Conservation (phyloP, 495 filamentous ascomycete genomes). For the Mytilinidion resinicola region DNA sequence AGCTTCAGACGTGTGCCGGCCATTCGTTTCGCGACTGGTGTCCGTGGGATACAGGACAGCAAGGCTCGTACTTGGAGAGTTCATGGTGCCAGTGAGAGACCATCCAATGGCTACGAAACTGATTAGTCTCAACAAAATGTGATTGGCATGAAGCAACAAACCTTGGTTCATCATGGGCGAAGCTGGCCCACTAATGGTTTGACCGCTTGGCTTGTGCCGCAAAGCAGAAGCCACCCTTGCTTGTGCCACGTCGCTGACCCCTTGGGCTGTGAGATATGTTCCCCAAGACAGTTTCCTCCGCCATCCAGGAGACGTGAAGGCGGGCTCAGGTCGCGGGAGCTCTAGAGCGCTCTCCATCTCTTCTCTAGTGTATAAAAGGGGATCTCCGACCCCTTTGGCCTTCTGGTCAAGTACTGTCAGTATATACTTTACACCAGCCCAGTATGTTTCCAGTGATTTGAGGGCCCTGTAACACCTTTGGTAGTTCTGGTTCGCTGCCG, state of each 20-base stretch:
- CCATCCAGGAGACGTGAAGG: slow-evolving; percentile 42
- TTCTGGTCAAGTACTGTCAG: slow-evolving; percentile 80
- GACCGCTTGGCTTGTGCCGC: slow-evolving; percentile 10
- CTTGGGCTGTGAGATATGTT: slow-evolving; percentile 22
- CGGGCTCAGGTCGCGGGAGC: slow-evolving; percentile 35
- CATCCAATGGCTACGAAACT: slow-evolving; percentile 58
- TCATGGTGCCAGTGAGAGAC: slow-evolving; percentile 73
- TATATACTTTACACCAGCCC: slow-evolving; percentile 82
- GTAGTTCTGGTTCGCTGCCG: slow-evolving; percentile 72
- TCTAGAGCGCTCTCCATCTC: slow-evolving; percentile 63
- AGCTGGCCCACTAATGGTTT: slow-evolving; percentile 24
- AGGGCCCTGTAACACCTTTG: slow-evolving; percentile 75
- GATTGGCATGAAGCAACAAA: slow-evolving; percentile 30
- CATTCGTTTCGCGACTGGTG: slow-evolving; percentile 26
- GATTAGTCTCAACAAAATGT: slow-evolving; percentile 35
- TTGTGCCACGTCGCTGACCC: slow-evolving; percentile 10
- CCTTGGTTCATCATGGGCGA: slow-evolving; percentile 47
- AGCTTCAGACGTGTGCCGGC: slow-evolving; percentile 17
- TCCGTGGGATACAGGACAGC: slow-evolving; percentile 62
- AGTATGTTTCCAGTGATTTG: slow-evolving; percentile 68
- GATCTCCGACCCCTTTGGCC: slow-evolving; percentile 75
- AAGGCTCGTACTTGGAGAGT: slow-evolving; percentile 72
- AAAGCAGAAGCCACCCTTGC: slow-evolving; percentile 22
- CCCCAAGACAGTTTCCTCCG: slow-evolving; percentile 33
- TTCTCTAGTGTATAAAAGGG: slow-evolving; percentile 68